A percentile compares a stretch with the other conserved stretches of the same genome.
Evolutionary conservation across 2,329 filamentous ascomycete genomes (phyloP).

Genomic region (Sphaerulina musiva): DNA sequence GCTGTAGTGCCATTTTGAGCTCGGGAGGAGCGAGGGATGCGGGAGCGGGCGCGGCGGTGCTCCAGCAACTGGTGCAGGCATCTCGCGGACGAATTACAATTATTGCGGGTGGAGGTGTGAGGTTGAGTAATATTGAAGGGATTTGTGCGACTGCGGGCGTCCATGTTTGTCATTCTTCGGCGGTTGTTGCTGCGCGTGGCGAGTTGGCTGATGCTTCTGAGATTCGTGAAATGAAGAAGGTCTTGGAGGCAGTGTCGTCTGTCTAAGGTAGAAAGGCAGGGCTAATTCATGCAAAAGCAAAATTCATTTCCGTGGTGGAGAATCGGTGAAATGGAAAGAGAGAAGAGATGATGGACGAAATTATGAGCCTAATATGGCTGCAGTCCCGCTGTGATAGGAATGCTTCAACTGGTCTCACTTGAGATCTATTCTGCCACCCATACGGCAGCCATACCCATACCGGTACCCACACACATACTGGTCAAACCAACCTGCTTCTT

Average conservation of each 20-base stretch:
- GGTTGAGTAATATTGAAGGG: constrained; percentile 38
- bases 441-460: constrained; percentile 95
- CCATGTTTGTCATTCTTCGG: constrained; percentile 23
- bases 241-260: constrained; percentile 1
- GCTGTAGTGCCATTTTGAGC: constrained; percentile 46
- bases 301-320: too few species aligned
- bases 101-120: constrained; percentile 48
- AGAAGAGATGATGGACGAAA: neutral
- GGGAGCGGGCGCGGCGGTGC: constrained; percentile 31
- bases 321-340: neutral
- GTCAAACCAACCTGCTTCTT: constrained; percentile 82
- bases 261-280: neutral
- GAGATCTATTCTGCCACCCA: constrained; percentile 78
- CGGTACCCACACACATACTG: constrained; percentile 93
- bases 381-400: neutral
- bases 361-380: neutral
- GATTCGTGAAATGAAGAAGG: constrained; percentile 16
- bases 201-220: constrained; percentile 7
- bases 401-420: neutral
- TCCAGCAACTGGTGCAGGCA: constrained; percentile 31
- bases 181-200: constrained; percentile 9
- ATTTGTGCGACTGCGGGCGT: constrained; percentile 25
- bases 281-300: too few species aligned
- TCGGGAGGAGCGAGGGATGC: constrained; percentile 40
- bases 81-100: constrained; percentile 36